These are phyloP conservation scores for Naegleria lovaniensis DNA, from an alignment of 208 protist genomes.

Conservation along the genomic window DNA sequence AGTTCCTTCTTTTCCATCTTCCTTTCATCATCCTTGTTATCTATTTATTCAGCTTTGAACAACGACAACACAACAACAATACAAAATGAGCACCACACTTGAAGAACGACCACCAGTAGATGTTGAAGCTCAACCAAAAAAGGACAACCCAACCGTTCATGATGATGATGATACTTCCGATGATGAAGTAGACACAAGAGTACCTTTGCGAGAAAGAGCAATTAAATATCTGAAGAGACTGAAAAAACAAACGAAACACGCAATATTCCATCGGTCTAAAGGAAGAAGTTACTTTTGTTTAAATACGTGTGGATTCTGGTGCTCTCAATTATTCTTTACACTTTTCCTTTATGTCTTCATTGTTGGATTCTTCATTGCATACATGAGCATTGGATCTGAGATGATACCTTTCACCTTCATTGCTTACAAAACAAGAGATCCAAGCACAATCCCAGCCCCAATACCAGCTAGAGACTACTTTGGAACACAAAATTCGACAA, in stretches of 20 bases:
- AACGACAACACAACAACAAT: not conserved
- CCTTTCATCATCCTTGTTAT: too few relatives aligned
- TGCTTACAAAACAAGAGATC: not conserved
- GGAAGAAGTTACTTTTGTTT: not conserved
- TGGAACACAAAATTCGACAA: not conserved
- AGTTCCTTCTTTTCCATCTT: too few relatives aligned
- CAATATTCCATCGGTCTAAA: not conserved
- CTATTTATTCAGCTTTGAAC: too few relatives aligned
- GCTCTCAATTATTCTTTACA: not conserved
- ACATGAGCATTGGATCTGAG: not conserved
- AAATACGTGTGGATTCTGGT: not conserved
- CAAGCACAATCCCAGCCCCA: not conserved
- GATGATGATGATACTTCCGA: not conserved
- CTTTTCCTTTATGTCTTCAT: not conserved
- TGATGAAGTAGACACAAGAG: not conserved
- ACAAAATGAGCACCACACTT: not conserved
- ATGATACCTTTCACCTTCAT: not conserved
- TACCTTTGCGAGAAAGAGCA: not conserved
- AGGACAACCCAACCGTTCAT: too few relatives aligned
- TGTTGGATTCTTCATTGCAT: not conserved
- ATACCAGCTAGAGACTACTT: not conserved
- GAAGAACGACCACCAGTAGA: not conserved
- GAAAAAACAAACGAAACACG: not conserved
- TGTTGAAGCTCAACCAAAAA: not conserved
- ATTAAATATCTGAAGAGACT: not conserved